Evolutionary conservation across 2,329 filamentous ascomycete genomes (phyloP), one percentile per base, ranked within the genome.

Genomic region (Claviceps quebecensis): DNA sequence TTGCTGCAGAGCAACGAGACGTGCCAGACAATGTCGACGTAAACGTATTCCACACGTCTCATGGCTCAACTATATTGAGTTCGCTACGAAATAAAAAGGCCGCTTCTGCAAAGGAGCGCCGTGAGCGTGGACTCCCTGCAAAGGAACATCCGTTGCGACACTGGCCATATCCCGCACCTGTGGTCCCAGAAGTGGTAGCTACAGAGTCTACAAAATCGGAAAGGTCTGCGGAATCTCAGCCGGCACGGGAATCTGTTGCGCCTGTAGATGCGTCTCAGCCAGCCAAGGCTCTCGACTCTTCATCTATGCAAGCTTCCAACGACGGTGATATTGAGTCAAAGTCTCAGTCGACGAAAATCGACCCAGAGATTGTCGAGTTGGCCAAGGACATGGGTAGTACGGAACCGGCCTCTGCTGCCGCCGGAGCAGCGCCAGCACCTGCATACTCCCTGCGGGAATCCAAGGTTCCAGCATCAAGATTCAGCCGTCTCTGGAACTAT

Each of bases 401-500:
- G 2, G 50, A 54, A 17, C 14, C 53, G 56, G 41, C 26, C 7
- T 46, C 54, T n/a, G 39, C 51, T 29, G 53, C 54, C 19, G 39
- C 50, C 39, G 53, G 16, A 26, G 13, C 16, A 23, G 17, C 8
- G 9, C 16, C 39, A 17, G 23, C 63, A 29, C 56, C 63, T 49
- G 53, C 60, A 36, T 88, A 94, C 61, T 74, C 84, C 54, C 81
- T 98, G 64, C 78, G 84, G 51, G 91, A 97, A 62, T 98, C 93
- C 9, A 83, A 82, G 56, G 90, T 98, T 0, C 93, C 93, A 1
- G 86, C 93, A 0, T 88, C 89, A 7, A 82, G 93, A 4, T 69
- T 98, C 49, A 85, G 90, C 44, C 79, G 93, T 51, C 71, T 98
- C 23, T 96, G 91, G 87, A 94, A 98, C 67, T 98, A 97, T 63